phyloP scores from a whole-genome alignment of 345 rosid genomes.

The Fremontodendron californicum region DNA sequence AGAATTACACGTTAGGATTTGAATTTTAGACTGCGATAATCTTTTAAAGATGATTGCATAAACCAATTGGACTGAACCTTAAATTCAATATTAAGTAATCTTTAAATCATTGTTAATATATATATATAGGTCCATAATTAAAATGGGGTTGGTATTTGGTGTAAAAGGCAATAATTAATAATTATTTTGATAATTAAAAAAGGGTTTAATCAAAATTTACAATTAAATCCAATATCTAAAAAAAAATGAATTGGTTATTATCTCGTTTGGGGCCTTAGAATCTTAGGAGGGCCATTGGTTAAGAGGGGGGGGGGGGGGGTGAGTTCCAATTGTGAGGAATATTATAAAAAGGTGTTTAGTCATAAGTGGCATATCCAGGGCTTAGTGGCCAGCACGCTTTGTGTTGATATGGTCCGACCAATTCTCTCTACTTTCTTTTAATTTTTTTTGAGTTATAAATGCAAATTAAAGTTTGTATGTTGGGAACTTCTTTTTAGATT shows the following conservation, averaged over 20 bases:
- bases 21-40: too few relatives aligned
- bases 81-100: neutral
- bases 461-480: neutral
- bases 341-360: conserved; percentile 29
- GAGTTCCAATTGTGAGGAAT: conserved; percentile 28
- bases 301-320: conserved; percentile 33
- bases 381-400: conserved; percentile 38
- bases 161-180: neutral
- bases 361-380: conserved; percentile 2
- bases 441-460: neutral
- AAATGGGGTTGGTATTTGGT: conserved; percentile 35
- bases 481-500: neutral
- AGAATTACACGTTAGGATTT: too few relatives aligned
- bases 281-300: conserved; percentile 45
- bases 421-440: neutral
- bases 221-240: neutral
- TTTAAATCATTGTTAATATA: neutral
- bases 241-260: conserved; percentile 11
- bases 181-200: neutral
- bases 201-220: neutral
- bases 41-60: too few relatives aligned
- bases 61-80: too few relatives aligned
- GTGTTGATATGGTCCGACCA: conserved; percentile 13
- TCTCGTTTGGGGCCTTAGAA: conserved; percentile 31
- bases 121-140: conserved; percentile 11